Base-by-base conservation (phyloP, 148 eudicot species). In the Talinum fruticosum region DNA sequence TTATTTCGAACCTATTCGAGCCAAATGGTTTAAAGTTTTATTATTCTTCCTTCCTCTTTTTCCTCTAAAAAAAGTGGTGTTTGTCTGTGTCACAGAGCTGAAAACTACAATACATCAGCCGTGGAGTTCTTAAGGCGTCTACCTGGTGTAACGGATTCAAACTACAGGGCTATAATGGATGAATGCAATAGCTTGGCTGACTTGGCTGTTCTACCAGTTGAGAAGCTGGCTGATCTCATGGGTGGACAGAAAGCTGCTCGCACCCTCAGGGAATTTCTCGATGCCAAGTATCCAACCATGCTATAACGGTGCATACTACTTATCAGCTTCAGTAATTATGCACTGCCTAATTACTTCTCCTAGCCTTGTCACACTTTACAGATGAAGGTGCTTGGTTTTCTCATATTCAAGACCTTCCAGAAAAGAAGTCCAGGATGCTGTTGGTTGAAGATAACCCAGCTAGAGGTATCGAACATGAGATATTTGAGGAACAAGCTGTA, bases 231-330 rank as follows among this genome's bases (percentile, higher is more conserved):
- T 10, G 95, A 86, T 79, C 80, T 96, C 73, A 96, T 96, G 97
- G 99, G 99, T 57, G 95, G 99, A 71, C 97, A 87, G 78, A 96
- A 90, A 84, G 87, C 97, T 73, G 99, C 98, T 73, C 91, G 86
- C 70, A 90, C 90, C 18, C 88, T 93, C 75, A 85, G 95, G 79
- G 99, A 96, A 74, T 96, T 96, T 80, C 97, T 96, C 71, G 99
- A 96, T 83, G 99, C 99, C 80, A 96, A 93, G 88, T 96, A 93
- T 75, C 99, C 99, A 70, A 93, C 91, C 66, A 80, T 96, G 89
- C 85, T 91, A 23, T 94, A 80, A 80, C 6, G 59, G 30, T 41
- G 29, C 75, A 66, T 66, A 19, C 35, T 34, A 16, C 12, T 41
- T 8, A 41, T 41, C 47, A 41, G 47, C 47, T 41, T 0, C 14